A percentile compares a stretch with the other conserved stretches of the same genome.
Conservation (phyloP, 192 early-diverging fungal species). For the Coemansia sp. region DNA sequence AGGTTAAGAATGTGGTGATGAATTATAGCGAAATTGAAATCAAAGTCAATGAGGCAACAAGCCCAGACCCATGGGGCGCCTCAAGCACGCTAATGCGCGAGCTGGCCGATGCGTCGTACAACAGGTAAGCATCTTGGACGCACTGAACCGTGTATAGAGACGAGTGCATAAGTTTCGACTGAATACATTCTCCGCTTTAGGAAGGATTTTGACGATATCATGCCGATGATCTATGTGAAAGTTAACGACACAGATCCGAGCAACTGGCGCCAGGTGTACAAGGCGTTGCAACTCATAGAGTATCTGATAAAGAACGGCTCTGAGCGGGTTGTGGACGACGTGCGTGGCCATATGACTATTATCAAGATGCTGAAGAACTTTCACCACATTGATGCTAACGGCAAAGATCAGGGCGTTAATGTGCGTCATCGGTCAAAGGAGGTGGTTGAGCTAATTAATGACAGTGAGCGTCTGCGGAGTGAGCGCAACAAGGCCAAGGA, state of each 20-base stretch:
- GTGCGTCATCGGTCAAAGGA: conserved; percentile 87
- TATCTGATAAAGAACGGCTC: conserved; percentile 94
- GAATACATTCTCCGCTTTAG: conserved; percentile 43
- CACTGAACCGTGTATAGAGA: not conserved
- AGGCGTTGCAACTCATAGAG: conserved; percentile 90
- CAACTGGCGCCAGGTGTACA: conserved; percentile 96
- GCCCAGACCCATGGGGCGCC: conserved; percentile 94
- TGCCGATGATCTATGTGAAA: conserved; percentile 87
- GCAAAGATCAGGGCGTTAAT: conserved; percentile 97
- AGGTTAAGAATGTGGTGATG: conserved; percentile 84
- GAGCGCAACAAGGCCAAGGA: conserved; percentile 89
- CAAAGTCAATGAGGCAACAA: conserved; percentile 90
- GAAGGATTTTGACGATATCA: conserved; percentile 92
- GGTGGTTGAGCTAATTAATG: conserved; percentile 77
- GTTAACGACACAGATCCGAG: conserved; percentile 80
- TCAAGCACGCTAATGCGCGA: conserved; percentile 91
- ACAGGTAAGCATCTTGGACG: conserved; percentile 35
- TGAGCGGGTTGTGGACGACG: conserved; percentile 88
- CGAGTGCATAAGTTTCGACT: not conserved
- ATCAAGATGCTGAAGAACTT: conserved; percentile 88
- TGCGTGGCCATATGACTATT: conserved; percentile 80
- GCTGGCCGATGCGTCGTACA: conserved; percentile 84
- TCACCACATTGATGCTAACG: conserved; percentile 86
- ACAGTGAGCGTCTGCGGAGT: conserved; percentile 73
- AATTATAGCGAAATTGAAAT: conserved; percentile 93